Conservation (phyloP, 805 yeast genomes). For the Yarrowia sp. region DNA sequence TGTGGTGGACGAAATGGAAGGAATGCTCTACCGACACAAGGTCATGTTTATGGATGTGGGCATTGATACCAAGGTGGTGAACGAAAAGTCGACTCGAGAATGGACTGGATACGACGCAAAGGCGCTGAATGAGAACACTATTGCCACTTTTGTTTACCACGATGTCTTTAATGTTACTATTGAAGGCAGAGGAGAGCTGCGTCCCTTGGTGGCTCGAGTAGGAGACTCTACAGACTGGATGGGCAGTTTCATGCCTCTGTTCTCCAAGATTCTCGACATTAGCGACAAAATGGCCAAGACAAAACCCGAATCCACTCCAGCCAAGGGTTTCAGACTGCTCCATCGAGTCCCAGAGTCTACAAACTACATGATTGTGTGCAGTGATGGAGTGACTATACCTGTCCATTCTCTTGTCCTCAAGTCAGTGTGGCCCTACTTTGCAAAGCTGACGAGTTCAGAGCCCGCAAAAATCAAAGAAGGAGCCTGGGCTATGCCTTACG, state of each 20-base stretch:
- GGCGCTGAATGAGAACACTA: conserved; percentile 18
- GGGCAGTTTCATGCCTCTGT: conserved; percentile 22
- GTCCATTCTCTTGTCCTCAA: conserved; percentile 22
- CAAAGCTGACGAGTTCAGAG: conserved; percentile 18
- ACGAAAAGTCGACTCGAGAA: conserved; percentile 22
- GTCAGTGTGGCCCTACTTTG: conserved; percentile 27
- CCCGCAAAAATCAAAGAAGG: conserved; percentile 23
- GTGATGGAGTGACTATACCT: conserved; percentile 22
- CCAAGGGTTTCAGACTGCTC: conserved; percentile 13
- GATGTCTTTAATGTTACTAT: conserved; percentile 16
- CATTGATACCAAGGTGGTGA: conserved; percentile 26
- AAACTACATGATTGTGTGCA: conserved; percentile 32
- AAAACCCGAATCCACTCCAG: conserved; percentile 5
- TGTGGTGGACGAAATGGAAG: conserved; percentile 10
- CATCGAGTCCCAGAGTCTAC: conserved; percentile 16
- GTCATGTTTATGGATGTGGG: conserved; percentile 27
- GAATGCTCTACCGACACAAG: conserved; percentile 20
- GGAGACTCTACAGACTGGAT: conserved; percentile 24
- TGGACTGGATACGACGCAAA: conserved; percentile 22
- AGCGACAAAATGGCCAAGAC: conserved; percentile 12
- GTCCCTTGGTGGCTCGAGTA: conserved; percentile 18
- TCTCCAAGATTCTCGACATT: conserved; percentile 4
- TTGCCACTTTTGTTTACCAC: conserved; percentile 23
- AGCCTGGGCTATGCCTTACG: conserved; percentile 22
- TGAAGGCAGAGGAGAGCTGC: conserved; percentile 23